Evolutionary conservation across 83 land plant species (phyloP).

Genomic region (Diphasiastrum complanatum): DNA sequence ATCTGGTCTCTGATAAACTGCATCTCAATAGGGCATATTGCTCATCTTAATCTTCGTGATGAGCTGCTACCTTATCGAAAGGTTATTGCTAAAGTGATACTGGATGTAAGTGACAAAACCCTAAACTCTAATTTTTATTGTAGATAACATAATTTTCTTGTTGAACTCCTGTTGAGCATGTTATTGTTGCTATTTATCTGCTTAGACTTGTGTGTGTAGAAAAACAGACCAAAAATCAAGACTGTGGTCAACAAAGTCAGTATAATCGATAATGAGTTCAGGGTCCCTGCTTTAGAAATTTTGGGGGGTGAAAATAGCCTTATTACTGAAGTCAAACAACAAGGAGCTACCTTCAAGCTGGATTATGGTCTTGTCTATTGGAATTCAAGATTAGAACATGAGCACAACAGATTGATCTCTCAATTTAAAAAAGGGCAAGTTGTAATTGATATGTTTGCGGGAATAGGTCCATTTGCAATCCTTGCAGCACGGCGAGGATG

Average conservation of each 20-base stretch:
- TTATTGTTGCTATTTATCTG: neutral
- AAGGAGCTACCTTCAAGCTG: slow-evolving; percentile 82
- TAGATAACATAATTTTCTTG: neutral
- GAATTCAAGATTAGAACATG: slow-evolving; percentile 95
- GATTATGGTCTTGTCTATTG: slow-evolving; percentile 92
- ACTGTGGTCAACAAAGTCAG: slow-evolving; percentile 94
- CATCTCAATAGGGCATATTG: slow-evolving; percentile 74
- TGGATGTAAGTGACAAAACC: slow-evolving; percentile 58
- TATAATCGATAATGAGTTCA: slow-evolving; percentile 77
- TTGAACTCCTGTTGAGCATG: neutral
- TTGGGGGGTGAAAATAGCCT: slow-evolving; percentile 61
- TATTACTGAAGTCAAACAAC: slow-evolving; percentile 87
- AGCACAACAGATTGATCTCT: slow-evolving; percentile 71
- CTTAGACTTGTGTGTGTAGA: slow-evolving; percentile 47
- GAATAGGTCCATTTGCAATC: slow-evolving; percentile 92
- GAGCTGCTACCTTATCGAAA: slow-evolving; percentile 69
- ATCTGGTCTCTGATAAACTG: too few relatives aligned
- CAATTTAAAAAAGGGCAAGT: slow-evolving; percentile 57
- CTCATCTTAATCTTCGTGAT: slow-evolving; percentile 77
- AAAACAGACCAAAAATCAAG: slow-evolving; percentile 79
- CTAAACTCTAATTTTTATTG: slow-evolving; percentile 2
- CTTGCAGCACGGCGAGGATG: slow-evolving; percentile 95
- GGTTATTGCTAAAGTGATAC: slow-evolving; percentile 75
- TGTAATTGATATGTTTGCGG: slow-evolving; percentile 91
- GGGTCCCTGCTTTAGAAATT: slow-evolving; percentile 87